Conservation (phyloP, 345 rosid genomes). For the Cochlearia excelsa region DNA sequence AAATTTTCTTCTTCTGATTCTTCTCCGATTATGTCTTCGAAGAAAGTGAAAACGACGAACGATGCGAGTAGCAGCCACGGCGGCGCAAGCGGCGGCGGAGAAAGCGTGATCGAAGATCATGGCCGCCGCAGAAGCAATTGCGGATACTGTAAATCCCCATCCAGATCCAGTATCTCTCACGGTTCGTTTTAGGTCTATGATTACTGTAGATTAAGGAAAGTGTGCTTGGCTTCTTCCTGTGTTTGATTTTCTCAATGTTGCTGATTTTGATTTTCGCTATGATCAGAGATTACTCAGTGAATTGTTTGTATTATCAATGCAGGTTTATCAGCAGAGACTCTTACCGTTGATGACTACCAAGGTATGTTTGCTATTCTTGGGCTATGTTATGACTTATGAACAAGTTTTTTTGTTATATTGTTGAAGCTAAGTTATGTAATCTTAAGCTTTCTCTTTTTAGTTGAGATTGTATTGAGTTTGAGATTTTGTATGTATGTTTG, state of each 20-base stretch:
- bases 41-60: conserved; percentile 43
- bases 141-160: conserved; percentile 67
- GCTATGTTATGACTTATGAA: conserved; percentile 2
- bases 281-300: conserved; percentile 1
- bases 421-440: not conserved
- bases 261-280: not conserved
- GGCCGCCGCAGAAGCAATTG: conserved; percentile 54
- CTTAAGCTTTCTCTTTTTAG: not conserved
- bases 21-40: conserved; percentile 26
- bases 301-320: conserved; percentile 27
- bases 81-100: conserved; percentile 42
- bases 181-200: conserved; percentile 45
- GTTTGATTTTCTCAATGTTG: not conserved
- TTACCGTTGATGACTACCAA: conserved; percentile 90
- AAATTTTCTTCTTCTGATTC: not conserved
- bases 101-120: conserved; percentile 56
- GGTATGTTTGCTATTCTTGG: conserved; percentile 43
- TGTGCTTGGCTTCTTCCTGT: not conserved
- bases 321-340: conserved; percentile 63
- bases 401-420: not conserved
- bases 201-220: conserved; percentile 9
- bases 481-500: conserved; percentile 5
- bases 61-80: conserved; percentile 67
- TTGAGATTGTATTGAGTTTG: conserved; percentile 5
- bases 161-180: conserved; percentile 55